phyloP scores from a whole-genome alignment of 306 rosid genomes.

The Corylus avellana region DNA sequence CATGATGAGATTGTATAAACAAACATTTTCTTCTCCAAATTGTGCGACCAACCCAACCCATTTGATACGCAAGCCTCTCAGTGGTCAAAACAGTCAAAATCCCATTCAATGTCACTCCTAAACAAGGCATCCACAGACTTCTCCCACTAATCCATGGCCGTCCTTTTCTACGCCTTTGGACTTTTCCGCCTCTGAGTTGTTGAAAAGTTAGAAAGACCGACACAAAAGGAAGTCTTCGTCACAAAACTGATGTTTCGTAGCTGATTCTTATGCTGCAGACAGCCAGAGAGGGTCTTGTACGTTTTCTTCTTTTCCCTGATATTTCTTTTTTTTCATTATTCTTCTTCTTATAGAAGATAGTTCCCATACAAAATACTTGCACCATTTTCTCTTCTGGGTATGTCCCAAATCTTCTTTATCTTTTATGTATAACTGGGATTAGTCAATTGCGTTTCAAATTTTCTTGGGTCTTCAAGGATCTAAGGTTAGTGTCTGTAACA shows the following conservation, averaged over 20 bases:
- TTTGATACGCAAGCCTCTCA: too few species aligned
- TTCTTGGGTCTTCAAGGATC: neutral
- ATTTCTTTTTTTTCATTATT: neutral
- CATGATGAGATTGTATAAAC: too few species aligned
- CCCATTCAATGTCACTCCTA: too few species aligned
- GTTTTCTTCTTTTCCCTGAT: neutral
- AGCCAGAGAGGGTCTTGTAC: neutral
- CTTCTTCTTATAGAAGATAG: neutral
- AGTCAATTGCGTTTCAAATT: neutral
- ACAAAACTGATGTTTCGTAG: neutral
- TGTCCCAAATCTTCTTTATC: neutral
- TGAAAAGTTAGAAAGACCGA: neutral
- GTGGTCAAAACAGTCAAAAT: too few species aligned
- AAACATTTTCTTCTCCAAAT: too few species aligned
- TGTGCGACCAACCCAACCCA: too few species aligned
- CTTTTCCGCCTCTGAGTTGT: neutral
- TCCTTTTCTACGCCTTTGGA: neutral
- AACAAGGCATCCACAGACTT: too few species aligned
- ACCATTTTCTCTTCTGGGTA: neutral
- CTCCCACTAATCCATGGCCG: too few species aligned
- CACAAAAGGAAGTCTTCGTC: neutral
- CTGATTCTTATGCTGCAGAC: neutral
- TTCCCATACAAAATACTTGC: neutral
- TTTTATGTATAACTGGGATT: neutral
- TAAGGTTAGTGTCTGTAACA: slow-evolving; percentile 7